phyloP scores from a whole-genome alignment of 139 green algal species.

The Asterochloris sp. region DNA sequence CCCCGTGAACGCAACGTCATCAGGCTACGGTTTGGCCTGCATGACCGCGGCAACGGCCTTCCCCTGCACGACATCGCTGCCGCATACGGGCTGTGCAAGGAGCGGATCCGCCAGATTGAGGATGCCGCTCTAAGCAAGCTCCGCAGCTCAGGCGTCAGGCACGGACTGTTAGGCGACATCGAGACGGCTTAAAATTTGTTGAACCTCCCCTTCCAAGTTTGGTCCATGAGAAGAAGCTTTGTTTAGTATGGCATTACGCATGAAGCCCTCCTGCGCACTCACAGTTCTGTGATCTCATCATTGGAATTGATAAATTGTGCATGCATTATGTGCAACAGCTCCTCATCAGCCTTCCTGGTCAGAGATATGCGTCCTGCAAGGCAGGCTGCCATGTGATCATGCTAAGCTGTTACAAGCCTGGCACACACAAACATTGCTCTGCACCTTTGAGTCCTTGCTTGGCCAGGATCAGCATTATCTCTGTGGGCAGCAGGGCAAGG shows the following conservation, averaged over 20 bases:
- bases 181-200: too few species aligned
- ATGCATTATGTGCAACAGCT: constrained; percentile 58
- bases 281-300: too few species aligned
- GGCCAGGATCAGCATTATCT: neutral
- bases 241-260: too few species aligned
- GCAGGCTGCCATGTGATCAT: neutral
- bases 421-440: neutral
- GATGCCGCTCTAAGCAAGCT: constrained; percentile 88
- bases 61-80: constrained; percentile 83
- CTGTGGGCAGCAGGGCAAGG: neutral
- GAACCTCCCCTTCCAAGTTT: too few species aligned
- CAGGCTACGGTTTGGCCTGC: constrained; percentile 88
- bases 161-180: too few species aligned
- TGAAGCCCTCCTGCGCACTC: too few species aligned
- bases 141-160: neutral
- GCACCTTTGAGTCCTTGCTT: neutral
- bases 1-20: constrained; percentile 65
- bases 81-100: constrained; percentile 41
- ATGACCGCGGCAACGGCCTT: constrained; percentile 48
- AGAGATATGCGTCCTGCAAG: constrained; percentile 40
- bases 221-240: too few species aligned
- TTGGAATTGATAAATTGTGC: neutral
- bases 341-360: constrained; percentile 61
- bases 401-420: neutral
- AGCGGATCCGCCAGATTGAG: constrained; percentile 98